phyloP scores from a whole-genome alignment of 352 stramenopile species.

The Pythium periplocum region DNA sequence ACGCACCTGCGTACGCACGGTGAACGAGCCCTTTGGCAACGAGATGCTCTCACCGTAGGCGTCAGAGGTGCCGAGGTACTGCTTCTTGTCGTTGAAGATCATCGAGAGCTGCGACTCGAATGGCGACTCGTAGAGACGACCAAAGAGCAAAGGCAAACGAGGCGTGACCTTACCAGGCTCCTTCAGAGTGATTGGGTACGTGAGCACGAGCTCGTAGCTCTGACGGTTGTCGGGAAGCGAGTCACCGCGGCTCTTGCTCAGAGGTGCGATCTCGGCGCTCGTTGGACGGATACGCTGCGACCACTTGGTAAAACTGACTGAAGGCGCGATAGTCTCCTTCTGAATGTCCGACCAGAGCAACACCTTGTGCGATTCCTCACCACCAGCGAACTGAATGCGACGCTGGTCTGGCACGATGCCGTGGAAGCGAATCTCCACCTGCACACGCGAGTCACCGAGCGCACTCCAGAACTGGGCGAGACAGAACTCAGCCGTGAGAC shows the following conservation, averaged over 20 bases:
- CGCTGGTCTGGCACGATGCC: slow-evolving; percentile 68
- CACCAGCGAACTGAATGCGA: slow-evolving; percentile 52
- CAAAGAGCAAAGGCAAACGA: slow-evolving; percentile 55
- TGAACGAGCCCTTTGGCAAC: slow-evolving; percentile 73
- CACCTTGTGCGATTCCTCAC: slow-evolving; percentile 70
- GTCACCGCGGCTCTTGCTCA: slow-evolving; percentile 71
- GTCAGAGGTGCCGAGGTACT: slow-evolving; percentile 83
- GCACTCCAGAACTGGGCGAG: slow-evolving; percentile 90
- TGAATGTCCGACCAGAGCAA: slow-evolving; percentile 61
- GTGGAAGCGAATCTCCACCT: slow-evolving; percentile 83
- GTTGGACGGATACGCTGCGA: slow-evolving; percentile 76
- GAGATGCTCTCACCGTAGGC: slow-evolving; percentile 76
- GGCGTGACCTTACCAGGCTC: slow-evolving; percentile 82
- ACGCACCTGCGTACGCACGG: slow-evolving; percentile 66
- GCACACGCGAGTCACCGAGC: slow-evolving; percentile 72
- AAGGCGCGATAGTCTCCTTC: slow-evolving; percentile 74
- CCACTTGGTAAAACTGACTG: slow-evolving; percentile 80
- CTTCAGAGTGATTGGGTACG: slow-evolving; percentile 87
- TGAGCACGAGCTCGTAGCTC: slow-evolving; percentile 87
- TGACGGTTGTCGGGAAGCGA: slow-evolving; percentile 78
- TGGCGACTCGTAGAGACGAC: slow-evolving; percentile 90
- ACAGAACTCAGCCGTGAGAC: slow-evolving; percentile 83
- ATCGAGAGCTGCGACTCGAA: slow-evolving; percentile 92
- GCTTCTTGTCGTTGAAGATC: slow-evolving; percentile 93
- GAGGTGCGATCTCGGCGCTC: slow-evolving; percentile 65